phyloP scores from a whole-genome alignment of 441 rosid genomes.

The Breynia disticha region DNA sequence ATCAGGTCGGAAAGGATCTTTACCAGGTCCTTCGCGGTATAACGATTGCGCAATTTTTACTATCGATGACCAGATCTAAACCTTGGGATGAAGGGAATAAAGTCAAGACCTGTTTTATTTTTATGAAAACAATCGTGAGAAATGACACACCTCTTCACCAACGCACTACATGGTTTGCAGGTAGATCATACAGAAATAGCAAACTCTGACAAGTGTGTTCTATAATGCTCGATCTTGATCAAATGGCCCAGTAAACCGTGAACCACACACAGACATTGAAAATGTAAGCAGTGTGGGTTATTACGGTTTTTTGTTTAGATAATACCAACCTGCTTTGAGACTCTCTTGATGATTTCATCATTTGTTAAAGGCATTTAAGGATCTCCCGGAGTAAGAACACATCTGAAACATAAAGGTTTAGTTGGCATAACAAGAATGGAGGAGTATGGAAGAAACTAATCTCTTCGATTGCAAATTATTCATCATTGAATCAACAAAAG shows the following conservation, averaged over 20 bases:
- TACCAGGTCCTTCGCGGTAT: conserved; percentile 88
- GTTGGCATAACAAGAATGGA: not conserved
- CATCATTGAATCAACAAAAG: no score
- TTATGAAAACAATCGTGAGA: conserved; percentile 5
- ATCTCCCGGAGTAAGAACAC: conserved; percentile 92
- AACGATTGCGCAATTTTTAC: conserved; percentile 89
- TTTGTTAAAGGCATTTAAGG: conserved; percentile 89
- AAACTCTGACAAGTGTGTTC: not conserved
- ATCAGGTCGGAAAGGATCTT: conserved; percentile 94
- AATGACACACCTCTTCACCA: not conserved
- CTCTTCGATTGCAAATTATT: no score
- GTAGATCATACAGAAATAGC: not conserved
- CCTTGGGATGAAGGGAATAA: conserved; percentile 88
- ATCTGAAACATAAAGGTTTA: conserved; percentile 36
- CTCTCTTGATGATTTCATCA: conserved; percentile 76
- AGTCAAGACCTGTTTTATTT: conserved; percentile 43
- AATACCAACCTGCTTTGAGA: conserved; percentile 62
- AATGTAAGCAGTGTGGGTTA: not conserved
- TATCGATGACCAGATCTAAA: conserved; percentile 84
- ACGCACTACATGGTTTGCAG: no score
- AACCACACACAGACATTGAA: not conserved
- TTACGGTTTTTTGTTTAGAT: not conserved
- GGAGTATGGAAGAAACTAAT: not conserved
- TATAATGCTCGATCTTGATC: not conserved
- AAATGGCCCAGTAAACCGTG: no score